Conservation (phyloP, 305 asterid genomes). For the Fraxinus latifolia region DNA sequence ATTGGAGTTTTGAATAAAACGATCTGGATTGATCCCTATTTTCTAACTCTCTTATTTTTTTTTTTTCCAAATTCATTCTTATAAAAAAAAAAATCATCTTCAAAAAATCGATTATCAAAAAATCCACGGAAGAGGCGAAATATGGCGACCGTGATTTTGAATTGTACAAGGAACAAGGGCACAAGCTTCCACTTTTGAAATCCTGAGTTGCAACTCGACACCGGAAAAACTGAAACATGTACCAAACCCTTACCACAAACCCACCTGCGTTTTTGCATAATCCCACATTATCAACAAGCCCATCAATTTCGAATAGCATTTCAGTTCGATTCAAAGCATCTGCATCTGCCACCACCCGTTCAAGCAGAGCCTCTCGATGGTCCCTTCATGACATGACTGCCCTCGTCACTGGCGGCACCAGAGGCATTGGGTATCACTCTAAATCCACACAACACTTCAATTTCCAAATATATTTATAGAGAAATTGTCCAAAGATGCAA, state of each 20-base stretch:
- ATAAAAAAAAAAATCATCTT: no score
- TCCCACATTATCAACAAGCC: not conserved
- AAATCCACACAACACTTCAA: not conserved
- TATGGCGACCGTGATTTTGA: not conserved
- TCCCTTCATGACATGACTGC: conserved; percentile 60
- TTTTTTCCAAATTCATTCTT: no score
- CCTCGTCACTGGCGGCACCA: conserved; percentile 64
- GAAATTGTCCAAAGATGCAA: conserved; percentile 5
- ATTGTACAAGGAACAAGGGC: not conserved
- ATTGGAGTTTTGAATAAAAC: no score
- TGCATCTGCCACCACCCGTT: conserved; percentile 25
- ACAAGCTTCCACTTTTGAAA: not conserved
- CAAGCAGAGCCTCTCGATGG: conserved; percentile 32
- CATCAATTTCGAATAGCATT: not conserved
- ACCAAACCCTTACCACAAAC: conserved; percentile 11
- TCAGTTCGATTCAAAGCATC: conserved; percentile 19
- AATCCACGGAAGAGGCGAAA: no score
- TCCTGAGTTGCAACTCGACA: not conserved
- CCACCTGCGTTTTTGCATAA: not conserved
- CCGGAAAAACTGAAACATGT: conserved; percentile 5
- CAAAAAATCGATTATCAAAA: no score
- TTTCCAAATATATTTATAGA: not conserved
- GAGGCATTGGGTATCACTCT: conserved; percentile 49
- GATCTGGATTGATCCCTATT: no score
- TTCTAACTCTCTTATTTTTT: no score